These are phyloP conservation scores for Vicia sativa DNA, from an alignment of 306 rosid genomes.

Conservation along the genomic window DNA sequence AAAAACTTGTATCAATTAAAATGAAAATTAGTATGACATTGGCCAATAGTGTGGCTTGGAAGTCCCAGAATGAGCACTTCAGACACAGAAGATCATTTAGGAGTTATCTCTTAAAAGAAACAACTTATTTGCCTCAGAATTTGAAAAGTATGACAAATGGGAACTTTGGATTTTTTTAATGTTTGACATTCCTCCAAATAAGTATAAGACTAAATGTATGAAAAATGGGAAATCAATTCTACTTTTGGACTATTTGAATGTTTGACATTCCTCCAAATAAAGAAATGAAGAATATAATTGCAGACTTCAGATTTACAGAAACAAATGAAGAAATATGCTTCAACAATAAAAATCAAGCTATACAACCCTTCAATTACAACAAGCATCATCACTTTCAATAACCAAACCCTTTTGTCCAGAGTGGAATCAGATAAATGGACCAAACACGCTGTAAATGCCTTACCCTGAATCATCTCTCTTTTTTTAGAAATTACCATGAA, in stretches of 20 bases:
- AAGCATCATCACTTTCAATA: neutral
- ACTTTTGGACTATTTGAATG: conserved; percentile 8
- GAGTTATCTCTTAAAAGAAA: neutral
- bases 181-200: conserved; percentile 27
- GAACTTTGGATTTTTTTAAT: conserved; percentile 9
- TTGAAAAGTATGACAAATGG: conserved; percentile 4
- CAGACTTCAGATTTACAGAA: conserved; percentile 17
- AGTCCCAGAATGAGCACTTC: conserved; percentile 4
- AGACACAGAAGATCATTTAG: conserved; percentile 27
- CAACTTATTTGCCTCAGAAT: neutral
- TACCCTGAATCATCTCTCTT: neutral
- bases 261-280: conserved; percentile 24
- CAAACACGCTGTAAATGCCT: neutral
- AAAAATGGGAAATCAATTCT: neutral
- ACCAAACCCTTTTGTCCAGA: neutral
- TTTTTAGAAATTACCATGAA: too few species aligned
- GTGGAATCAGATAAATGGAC: neutral
- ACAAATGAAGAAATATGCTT: conserved; percentile 12
- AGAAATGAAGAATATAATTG: neutral
- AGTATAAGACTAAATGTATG: neutral
- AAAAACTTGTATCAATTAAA: neutral
- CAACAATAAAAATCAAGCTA: conserved; percentile 18
- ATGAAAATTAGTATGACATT: conserved; percentile 5
- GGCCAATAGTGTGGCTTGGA: conserved; percentile 2
- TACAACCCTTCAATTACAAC: conserved; percentile 15